These are phyloP conservation scores for Sarocladiaceae sp. DNA, from an alignment of 2,329 filamentous ascomycete genomes.

Conservation along the genomic window DNA sequence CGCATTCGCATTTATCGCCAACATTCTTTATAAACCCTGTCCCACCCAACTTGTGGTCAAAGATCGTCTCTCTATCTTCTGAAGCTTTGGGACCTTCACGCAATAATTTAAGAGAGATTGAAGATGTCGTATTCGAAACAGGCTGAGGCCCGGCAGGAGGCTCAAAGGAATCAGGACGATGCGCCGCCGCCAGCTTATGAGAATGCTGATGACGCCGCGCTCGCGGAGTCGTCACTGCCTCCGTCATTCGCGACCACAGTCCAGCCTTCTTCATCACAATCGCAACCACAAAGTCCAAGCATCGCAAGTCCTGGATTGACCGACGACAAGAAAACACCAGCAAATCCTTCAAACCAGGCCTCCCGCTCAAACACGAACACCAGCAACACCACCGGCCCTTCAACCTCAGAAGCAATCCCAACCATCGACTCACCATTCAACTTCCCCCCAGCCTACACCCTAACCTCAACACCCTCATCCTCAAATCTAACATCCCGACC, in stretches of 20 bases:
- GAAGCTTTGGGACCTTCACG: too few species aligned
- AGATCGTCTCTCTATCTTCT: too few species aligned
- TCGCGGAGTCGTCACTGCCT: neutral
- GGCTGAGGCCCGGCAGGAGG: neutral
- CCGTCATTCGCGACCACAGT: neutral
- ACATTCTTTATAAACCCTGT: too few species aligned
- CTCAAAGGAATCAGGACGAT: neutral
- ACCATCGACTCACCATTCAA: constrained; percentile 28
- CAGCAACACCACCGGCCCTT: neutral
- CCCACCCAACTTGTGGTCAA: neutral
- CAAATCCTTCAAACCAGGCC: neutral
- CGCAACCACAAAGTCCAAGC: neutral
- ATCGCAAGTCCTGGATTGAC: neutral
- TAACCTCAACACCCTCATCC: neutral
- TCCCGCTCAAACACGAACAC: neutral
- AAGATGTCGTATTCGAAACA: constrained; percentile 7
- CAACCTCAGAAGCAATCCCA: constrained; percentile 14
- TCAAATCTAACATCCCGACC: constrained; percentile 15
- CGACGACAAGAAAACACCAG: neutral
- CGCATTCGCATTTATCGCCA: too few species aligned
- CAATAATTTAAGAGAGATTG: too few species aligned
- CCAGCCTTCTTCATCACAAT: neutral
- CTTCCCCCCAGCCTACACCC: constrained; percentile 22
- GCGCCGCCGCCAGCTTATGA: constrained; percentile 6
- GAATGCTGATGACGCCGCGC: neutral